Conservation (phyloP, 2,329 filamentous ascomycete genomes). For the Ophiostoma angusticollis region DNA sequence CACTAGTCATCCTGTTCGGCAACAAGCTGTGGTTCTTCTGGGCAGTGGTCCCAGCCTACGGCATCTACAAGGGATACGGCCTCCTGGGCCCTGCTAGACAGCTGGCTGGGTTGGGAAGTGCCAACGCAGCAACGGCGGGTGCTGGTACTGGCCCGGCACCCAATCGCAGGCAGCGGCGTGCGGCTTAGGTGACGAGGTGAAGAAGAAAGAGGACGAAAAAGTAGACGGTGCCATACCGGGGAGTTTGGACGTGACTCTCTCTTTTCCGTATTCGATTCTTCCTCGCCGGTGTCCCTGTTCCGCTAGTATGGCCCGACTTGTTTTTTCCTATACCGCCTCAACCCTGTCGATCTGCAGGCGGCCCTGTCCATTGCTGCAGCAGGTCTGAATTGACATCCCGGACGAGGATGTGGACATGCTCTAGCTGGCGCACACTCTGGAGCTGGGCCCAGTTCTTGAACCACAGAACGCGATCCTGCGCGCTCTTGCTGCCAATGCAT, state of each 20-base stretch:
- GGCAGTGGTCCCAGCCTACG: conserved; percentile 42
- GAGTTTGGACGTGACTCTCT: no score
- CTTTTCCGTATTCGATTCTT: no score
- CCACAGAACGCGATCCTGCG: conserved; percentile 53
- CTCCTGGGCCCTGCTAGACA: conserved; percentile 41
- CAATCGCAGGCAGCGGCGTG: conserved; percentile 43
- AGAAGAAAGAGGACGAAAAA: background rate
- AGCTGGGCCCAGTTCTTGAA: conserved; percentile 90
- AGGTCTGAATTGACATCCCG: conserved; percentile 38
- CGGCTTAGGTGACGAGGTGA: conserved; percentile 25
- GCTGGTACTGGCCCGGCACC: conserved; percentile 24
- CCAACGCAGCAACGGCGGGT: conserved; percentile 19
- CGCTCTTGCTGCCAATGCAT: conserved; percentile 13
- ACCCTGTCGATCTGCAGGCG: conserved; percentile 25
- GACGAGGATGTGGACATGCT: conserved; percentile 76
- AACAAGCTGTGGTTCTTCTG: conserved; percentile 58
- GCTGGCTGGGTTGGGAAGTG: conserved; percentile 34
- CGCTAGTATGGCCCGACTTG: no score
- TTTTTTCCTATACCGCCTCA: background rate
- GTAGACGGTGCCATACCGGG: no score
- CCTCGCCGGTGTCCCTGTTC: no score
- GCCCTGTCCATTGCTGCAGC: conserved; percentile 40
- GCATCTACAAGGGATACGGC: conserved; percentile 39
- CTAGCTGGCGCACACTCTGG: conserved; percentile 76
- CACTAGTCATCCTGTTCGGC: conserved; percentile 63